Evolutionary conservation across 2,329 filamentous ascomycete genomes (phyloP), one percentile per base, ranked within the genome.

Genomic region (Setomelanomma holmii): DNA sequence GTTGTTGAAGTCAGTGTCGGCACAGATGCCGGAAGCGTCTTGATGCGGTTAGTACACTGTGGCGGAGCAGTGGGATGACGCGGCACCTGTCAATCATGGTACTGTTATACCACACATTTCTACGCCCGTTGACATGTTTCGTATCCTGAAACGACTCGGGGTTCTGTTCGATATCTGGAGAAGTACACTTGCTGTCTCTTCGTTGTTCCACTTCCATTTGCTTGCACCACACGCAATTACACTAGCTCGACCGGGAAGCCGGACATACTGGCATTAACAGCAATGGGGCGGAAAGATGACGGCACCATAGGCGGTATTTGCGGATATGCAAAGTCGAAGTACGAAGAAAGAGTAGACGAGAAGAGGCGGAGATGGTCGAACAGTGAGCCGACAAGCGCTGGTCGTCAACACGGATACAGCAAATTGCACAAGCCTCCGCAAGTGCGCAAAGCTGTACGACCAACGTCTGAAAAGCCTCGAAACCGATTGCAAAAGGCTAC

Each of bases 371-470:
- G 49, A 27, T 46, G 45, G 22, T 54, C 55, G 16, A 21, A 42
- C 30, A 56, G 55, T 39, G 52, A 62, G 17, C 42, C 51, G 5
- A 43, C 43, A 21, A 27, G 38, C 23, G 48, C 40, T 34, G 36
- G 10, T 12, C 45, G 45, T 16, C 50, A 41, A 17, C 16, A 20
- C n/a, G 16, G 44, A 1, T 51, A 55, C 17, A 46, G 53, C 35
- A 61, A 61, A 47, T 24, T 61, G 23, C 53, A 59, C 40, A 61
- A 61, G 47, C 56, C 58, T n/a, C 58, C 58, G 3, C 58, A 49
- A 17, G 24, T 57, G 17, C 49, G 34, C 11, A 7, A 10, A 36
- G 8, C 7, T 36, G 16, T 36, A 36, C 16, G 16, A 16, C 4
- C 34, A 14, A 3, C 34, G 14, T n/a, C 49, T 24, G 52, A 58